These are phyloP conservation scores for Cryptococcus neoformans DNA, from an alignment of 1,284 basidiomycete genomes.

Conservation along the genomic window DNA sequence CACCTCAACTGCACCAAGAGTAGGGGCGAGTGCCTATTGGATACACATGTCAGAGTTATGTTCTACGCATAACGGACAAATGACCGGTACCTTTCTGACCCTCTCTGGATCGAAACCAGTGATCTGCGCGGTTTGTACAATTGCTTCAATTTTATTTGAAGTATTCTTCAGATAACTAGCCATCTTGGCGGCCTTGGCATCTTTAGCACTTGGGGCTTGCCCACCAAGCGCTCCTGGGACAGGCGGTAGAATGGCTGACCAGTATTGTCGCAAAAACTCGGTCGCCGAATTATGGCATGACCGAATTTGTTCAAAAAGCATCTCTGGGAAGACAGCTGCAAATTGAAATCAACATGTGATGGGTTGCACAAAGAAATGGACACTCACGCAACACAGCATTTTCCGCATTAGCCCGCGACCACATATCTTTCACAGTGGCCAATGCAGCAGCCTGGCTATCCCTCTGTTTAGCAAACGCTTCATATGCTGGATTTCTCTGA, in stretches of 20 bases:
- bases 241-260: conserved; percentile 81
- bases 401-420: conserved; percentile 34
- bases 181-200: conserved; percentile 79
- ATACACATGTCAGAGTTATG: not conserved
- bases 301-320: conserved; percentile 72
- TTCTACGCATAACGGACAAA: not conserved
- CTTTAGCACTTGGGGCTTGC: conserved; percentile 53
- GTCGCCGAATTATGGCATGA: conserved; percentile 89
- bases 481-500: conserved; percentile 8
- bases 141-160: conserved; percentile 71
- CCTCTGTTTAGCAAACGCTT: conserved; percentile 29
- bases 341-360: conserved; percentile 3
- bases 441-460: conserved; percentile 31
- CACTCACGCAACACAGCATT: conserved; percentile 28
- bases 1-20: conserved; percentile 71
- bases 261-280: conserved; percentile 95
- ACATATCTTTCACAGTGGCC: conserved; percentile 35
- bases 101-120: conserved; percentile 62
- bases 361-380: not conserved
- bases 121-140: conserved; percentile 62
- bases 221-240: conserved; percentile 54
- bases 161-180: conserved; percentile 72
- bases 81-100: conserved; percentile 63
- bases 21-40: conserved; percentile 70
- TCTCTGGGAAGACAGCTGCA: conserved; percentile 75